These are phyloP conservation scores for Fusarium nodosum DNA, from an alignment of 2,329 filamentous ascomycete species.

Conservation along the genomic window DNA sequence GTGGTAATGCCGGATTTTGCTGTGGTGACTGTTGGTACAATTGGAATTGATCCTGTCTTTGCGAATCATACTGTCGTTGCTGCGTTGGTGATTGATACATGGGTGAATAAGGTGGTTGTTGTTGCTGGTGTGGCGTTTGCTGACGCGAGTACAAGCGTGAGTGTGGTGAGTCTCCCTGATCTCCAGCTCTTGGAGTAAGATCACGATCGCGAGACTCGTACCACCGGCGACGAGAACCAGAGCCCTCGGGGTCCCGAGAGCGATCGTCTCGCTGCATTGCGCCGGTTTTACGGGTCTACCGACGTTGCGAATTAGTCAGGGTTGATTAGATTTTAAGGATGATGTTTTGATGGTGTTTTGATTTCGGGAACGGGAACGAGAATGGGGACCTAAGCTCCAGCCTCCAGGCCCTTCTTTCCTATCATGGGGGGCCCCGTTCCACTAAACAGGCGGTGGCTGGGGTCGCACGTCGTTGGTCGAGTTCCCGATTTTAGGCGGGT, in stretches of 20 bases:
- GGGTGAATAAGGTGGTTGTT: conserved; percentile 32
- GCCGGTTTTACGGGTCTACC: conserved; percentile 46
- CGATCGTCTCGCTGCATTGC: conserved; percentile 69
- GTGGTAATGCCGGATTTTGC: conserved; percentile 37
- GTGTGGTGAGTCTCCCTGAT: conserved; percentile 42
- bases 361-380: conserved; percentile 42
- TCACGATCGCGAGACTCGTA: conserved; percentile 54
- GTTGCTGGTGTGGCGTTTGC: conserved; percentile 37
- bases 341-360: conserved; percentile 51
- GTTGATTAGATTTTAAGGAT: conserved; percentile 8
- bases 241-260: conserved; percentile 69
- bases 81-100: conserved; percentile 38
- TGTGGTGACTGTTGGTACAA: conserved; percentile 40
- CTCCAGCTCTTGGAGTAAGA: conserved; percentile 45
- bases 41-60: conserved; percentile 43
- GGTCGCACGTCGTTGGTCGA: conserved; percentile 45
- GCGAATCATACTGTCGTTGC: conserved; percentile 33
- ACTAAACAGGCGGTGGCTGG: conserved; percentile 52
- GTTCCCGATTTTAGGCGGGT: conserved; percentile 35
- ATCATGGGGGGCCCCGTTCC: conserved; percentile 46
- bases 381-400: conserved; percentile 37
- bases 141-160: conserved; percentile 34
- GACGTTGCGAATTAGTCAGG: conserved; percentile 42
- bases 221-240: conserved; percentile 65
- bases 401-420: conserved; percentile 20